phyloP scores from a whole-genome alignment of 208 protist species.

The Naegleria fowleri region DNA sequence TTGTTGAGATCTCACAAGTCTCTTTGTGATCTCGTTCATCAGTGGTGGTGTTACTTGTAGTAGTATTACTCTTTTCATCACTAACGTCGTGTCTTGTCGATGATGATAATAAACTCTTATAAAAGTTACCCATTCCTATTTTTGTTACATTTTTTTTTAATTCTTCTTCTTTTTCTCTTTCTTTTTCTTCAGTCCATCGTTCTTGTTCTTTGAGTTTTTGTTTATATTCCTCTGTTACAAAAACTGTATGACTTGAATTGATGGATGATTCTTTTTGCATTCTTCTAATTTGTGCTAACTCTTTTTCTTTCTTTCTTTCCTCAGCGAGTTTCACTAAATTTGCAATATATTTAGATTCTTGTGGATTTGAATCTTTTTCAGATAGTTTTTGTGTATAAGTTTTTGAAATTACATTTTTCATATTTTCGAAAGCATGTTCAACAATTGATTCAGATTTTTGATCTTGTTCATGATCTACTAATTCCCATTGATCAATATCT shows the following conservation, averaged over 20 bases:
- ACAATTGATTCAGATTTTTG: neutral
- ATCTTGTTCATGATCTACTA: neutral
- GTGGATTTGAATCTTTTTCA: neutral
- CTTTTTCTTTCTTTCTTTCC: neutral
- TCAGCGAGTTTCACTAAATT: neutral
- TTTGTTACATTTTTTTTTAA: neutral
- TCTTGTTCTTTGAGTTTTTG: neutral
- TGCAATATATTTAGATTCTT: neutral
- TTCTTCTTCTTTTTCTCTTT: neutral
- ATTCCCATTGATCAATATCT: neutral
- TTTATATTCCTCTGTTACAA: neutral
- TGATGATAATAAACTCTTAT: slow-evolving; percentile 1
- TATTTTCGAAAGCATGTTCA: neutral
- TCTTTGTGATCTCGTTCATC: no score
- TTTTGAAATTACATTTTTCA: neutral
- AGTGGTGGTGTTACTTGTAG: no score
- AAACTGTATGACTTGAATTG: neutral
- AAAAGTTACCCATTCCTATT: neutral
- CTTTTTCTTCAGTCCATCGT: neutral
- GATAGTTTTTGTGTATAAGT: neutral
- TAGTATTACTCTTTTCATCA: no score
- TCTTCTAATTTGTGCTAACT: neutral
- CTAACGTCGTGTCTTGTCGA: neutral
- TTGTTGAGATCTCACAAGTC: no score
- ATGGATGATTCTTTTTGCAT: neutral